Percentiles rank a stretch among this genome's conserved stretches.
Evolutionary conservation across 768 basidiomycete species (phyloP).

Genomic region (Lepiota venenata): DNA sequence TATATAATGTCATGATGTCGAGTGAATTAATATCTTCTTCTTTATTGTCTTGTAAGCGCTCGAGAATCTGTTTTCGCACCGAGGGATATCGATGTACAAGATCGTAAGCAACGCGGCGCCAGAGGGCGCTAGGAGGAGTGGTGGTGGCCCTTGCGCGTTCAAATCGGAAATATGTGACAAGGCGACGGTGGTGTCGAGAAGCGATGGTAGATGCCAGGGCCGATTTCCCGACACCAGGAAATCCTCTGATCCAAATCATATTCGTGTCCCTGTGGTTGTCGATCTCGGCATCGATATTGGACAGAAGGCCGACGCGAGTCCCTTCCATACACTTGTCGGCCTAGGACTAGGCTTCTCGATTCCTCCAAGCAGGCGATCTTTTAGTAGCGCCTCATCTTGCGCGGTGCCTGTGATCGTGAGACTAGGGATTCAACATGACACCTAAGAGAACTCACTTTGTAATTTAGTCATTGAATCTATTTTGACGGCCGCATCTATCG

Average conservation of each 20-base stretch:
- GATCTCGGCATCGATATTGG: conserved; percentile 10
- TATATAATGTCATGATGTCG: conserved; percentile 15
- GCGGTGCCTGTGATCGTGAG: conserved; percentile 4
- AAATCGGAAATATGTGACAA: conserved; percentile 17
- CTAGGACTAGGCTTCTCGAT: neutral
- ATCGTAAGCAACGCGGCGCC: conserved; percentile 19
- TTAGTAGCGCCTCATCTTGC: conserved; percentile 14
- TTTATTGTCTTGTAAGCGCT: conserved; percentile 13
- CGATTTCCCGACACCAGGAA: conserved; percentile 23
- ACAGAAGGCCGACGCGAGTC: conserved; percentile 10
- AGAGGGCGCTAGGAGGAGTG: conserved; percentile 13
- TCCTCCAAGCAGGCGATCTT: conserved; percentile 13
- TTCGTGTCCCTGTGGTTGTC: conserved; percentile 15
- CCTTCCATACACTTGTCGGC: conserved; percentile 13
- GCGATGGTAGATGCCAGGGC: conserved; percentile 16
- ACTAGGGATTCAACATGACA: neutral
- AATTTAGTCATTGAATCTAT: conserved; percentile 14
- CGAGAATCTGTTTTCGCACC: conserved; percentile 11
- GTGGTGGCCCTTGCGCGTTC: conserved; percentile 12
- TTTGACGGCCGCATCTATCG: conserved; percentile 17
- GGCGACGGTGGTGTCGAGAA: neutral
- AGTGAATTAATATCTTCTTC: conserved; percentile 13
- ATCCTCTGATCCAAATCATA: conserved; percentile 20
- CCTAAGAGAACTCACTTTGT: conserved; percentile 6
- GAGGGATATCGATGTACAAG: conserved; percentile 15